These are phyloP conservation scores for Pichia sp. DNA, from an alignment of 1,139 yeast species.

Conservation along the genomic window DNA sequence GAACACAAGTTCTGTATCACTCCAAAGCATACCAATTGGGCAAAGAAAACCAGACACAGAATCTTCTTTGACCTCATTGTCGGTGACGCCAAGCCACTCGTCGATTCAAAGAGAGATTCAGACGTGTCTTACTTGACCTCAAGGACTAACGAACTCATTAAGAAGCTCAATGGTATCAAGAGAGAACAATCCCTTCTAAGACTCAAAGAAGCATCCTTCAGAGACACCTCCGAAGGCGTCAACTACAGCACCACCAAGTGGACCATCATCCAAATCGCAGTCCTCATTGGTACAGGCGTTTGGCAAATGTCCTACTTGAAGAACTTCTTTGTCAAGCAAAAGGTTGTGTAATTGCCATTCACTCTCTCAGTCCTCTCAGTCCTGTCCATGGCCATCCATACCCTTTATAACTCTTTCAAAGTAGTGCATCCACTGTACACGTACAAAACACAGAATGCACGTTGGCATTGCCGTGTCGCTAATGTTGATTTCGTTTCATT, in stretches of 20 bases:
- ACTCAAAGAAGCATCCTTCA: conserved; percentile 44
- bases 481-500: too few relatives aligned
- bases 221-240: conserved; percentile 48
- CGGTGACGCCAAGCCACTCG: conserved; percentile 38
- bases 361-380: too few relatives aligned
- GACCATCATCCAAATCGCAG: conserved; percentile 45
- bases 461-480: too few relatives aligned
- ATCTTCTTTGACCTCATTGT: conserved; percentile 42
- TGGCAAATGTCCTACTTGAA: conserved; percentile 35
- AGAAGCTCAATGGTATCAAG: conserved; percentile 41
- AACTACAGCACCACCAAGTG: conserved; percentile 47
- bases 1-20: conserved; percentile 57
- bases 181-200: conserved; percentile 47
- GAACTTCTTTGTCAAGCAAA: conserved; percentile 33
- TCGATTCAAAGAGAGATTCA: conserved; percentile 39
- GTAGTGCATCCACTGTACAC: too few relatives aligned
- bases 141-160: conserved; percentile 37
- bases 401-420: too few relatives aligned
- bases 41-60: conserved; percentile 32
- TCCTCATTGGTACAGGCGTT: conserved; percentile 33
- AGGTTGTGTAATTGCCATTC: conserved; percentile 29
- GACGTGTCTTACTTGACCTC: conserved; percentile 36
- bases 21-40: conserved; percentile 43
- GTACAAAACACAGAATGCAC: too few relatives aligned
- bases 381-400: too few relatives aligned